Conservation (phyloP, 108 stramenopile species). For the Cyclotella baltica region DNA sequence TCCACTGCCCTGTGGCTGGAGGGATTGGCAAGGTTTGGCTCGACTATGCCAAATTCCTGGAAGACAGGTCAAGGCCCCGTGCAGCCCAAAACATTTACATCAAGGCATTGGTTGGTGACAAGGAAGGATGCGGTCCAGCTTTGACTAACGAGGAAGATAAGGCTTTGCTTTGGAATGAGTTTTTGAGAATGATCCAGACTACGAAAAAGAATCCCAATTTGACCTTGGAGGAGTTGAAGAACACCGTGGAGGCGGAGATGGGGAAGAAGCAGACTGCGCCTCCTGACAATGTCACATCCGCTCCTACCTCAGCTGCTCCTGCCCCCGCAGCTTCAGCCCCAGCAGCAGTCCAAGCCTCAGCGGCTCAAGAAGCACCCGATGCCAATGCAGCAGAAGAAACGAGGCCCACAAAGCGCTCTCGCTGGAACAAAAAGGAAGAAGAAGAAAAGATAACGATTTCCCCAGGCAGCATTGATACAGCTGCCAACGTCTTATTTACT, state of each 20-base stretch:
- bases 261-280: constrained; percentile 9
- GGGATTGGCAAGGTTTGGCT: constrained; percentile 73
- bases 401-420: constrained; percentile 64
- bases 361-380: neutral
- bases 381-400: constrained; percentile 8
- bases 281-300: constrained; percentile 3
- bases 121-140: constrained; percentile 39
- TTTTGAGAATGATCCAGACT: constrained; percentile 79
- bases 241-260: constrained; percentile 71
- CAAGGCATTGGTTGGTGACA: constrained; percentile 71
- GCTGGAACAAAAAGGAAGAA: constrained; percentile 48
- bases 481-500: constrained; percentile 55
- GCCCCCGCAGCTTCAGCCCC: constrained; percentile 3
- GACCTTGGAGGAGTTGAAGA: constrained; percentile 68
- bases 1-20: constrained; percentile 72
- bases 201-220: constrained; percentile 67
- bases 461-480: constrained; percentile 64
- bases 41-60: constrained; percentile 80
- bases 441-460: constrained; percentile 64
- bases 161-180: constrained; percentile 77
- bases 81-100: constrained; percentile 84
- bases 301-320: neutral
- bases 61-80: constrained; percentile 69
- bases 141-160: constrained; percentile 75
- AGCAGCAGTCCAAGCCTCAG: neutral